phyloP scores from a whole-genome alignment of 805 yeast genomes.

The Zygosaccharomyces bailii region DNA sequence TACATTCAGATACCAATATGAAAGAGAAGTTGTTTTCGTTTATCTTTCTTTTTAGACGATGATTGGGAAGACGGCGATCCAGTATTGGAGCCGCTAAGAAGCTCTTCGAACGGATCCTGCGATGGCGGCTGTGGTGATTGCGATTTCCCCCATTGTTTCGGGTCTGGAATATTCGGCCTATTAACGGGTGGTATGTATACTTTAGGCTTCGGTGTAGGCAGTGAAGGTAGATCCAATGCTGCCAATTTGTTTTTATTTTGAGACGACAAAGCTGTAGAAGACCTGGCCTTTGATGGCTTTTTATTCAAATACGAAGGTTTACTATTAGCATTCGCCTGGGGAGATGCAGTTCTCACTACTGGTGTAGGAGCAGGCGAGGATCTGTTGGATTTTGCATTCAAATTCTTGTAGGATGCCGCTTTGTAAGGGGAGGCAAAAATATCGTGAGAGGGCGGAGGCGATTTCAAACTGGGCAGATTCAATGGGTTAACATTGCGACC shows the following conservation, averaged over 20 bases:
- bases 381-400: constrained; percentile 8
- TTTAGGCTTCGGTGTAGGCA: constrained; percentile 37
- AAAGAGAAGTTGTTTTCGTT: constrained; percentile 53
- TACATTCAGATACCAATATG: constrained; percentile 47
- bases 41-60: constrained; percentile 38
- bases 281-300: constrained; percentile 19
- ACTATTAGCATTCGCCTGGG: constrained; percentile 24
- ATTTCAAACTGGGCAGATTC: constrained; percentile 36
- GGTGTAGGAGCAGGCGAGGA: constrained; percentile 13
- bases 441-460: constrained; percentile 21
- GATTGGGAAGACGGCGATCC: constrained; percentile 20
- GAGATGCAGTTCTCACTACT: constrained; percentile 13
- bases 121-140: neutral
- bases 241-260: constrained; percentile 20
- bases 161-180: constrained; percentile 37
- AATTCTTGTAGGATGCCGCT: constrained; percentile 10
- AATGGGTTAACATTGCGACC: constrained; percentile 18
- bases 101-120: constrained; percentile 10
- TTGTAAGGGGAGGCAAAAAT: constrained; percentile 19
- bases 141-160: constrained; percentile 37
- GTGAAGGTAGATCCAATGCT: constrained; percentile 46
- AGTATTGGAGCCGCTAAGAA: constrained; percentile 11
- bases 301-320: constrained; percentile 34
- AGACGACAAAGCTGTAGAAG: constrained; percentile 19
- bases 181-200: constrained; percentile 57